phyloP scores from a whole-genome alignment of 202 grass and related monocot genomes.

The Alloteropsis angusta region DNA sequence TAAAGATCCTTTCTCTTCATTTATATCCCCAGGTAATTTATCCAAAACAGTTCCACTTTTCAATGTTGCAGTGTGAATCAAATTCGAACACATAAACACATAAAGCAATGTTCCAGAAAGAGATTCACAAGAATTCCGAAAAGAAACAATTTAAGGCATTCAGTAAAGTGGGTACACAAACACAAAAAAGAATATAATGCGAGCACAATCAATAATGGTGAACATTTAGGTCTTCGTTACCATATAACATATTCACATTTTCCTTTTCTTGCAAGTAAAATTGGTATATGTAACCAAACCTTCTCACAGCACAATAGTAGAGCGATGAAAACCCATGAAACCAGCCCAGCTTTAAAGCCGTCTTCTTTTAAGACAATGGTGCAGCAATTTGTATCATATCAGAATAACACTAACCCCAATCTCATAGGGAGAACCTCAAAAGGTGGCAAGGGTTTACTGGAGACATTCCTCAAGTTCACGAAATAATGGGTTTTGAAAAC shows the following conservation, averaged over 20 bases:
- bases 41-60: not conserved
- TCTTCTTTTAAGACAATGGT: not conserved
- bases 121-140: not conserved
- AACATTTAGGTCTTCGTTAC: not conserved
- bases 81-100: not conserved
- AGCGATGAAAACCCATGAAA: not conserved
- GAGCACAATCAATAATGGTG: not conserved
- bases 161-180: not conserved
- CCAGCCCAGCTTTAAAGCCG: not conserved
- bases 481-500: conserved; percentile 9
- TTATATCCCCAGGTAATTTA: not conserved
- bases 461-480: not conserved
- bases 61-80: not conserved
- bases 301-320: not conserved
- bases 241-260: conserved; percentile 14
- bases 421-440: conserved; percentile 1
- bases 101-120: not conserved
- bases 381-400: not conserved
- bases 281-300: not conserved
- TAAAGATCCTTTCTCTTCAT: not conserved
- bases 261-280: conserved; percentile 1
- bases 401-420: conserved; percentile 9
- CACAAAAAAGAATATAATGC: conserved; percentile 1
- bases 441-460: not conserved
- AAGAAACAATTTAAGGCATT: not conserved